phyloP scores from a whole-genome alignment of 768 basidiomycete genomes.

The Mycena floridula region DNA sequence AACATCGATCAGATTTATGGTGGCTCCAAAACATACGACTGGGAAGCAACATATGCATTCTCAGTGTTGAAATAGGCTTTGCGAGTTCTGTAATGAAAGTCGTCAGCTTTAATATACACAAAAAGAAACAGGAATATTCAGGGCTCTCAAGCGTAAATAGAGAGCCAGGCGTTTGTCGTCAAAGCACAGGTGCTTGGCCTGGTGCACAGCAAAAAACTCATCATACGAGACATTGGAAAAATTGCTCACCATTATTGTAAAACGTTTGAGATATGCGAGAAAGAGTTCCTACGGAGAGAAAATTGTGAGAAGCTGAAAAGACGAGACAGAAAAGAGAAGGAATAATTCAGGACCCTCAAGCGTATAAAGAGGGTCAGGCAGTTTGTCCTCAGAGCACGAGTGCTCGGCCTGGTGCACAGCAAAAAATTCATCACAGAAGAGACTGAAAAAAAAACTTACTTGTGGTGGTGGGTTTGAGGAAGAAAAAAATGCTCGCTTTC shows the following conservation, averaged over 20 bases:
- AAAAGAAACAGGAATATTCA: constrained; percentile 27
- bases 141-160: constrained; percentile 46
- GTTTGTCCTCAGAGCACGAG: constrained; percentile 35
- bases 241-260: background rate
- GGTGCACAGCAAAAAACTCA: constrained; percentile 40
- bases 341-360: constrained; percentile 43
- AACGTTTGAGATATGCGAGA: too few species aligned
- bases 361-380: constrained; percentile 45
- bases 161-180: constrained; percentile 43
- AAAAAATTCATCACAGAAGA: constrained; percentile 34
- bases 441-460: constrained; percentile 17
- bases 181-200: constrained; percentile 40
- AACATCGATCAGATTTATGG: constrained; percentile 38
- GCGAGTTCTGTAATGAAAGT: background rate
- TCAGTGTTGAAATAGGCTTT: constrained; percentile 14
- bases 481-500: constrained; percentile 8
- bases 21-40: constrained; percentile 27
- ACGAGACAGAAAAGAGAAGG: constrained; percentile 1
- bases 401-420: constrained; percentile 60
- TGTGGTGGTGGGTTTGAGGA: constrained; percentile 1
- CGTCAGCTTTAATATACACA: background rate
- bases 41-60: constrained; percentile 36
- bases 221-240: constrained; percentile 1
- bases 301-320: background rate
- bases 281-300: too few species aligned